phyloP scores from a whole-genome alignment of 148 eudicot species.

The Persicaria tinctoria region DNA sequence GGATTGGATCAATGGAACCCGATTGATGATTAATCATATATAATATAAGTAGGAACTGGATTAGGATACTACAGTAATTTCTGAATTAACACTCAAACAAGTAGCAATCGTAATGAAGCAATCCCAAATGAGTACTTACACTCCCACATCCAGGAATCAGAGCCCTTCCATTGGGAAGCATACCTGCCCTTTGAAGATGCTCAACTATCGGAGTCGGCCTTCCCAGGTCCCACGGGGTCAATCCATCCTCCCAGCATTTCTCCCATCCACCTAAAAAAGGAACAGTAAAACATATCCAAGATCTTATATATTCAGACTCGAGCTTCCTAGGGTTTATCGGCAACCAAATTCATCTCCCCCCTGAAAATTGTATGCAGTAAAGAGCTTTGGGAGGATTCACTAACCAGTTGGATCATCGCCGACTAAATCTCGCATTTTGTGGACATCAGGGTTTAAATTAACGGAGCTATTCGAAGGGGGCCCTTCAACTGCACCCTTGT shows the following conservation, averaged over 20 bases:
- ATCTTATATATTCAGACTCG: not conserved
- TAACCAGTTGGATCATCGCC: constrained; percentile 7
- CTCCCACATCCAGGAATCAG: constrained; percentile 87
- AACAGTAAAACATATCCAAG: not conserved
- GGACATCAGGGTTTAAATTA: not conserved
- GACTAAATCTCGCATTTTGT: constrained; percentile 2
- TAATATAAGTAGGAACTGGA: no score
- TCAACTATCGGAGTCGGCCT: constrained; percentile 65
- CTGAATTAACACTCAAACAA: not conserved
- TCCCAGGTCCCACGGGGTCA: constrained; percentile 88
- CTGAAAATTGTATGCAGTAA: not conserved
- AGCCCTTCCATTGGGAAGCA: constrained; percentile 67
- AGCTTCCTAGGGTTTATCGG: not conserved
- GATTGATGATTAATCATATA: no score
- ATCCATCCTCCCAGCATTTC: constrained; percentile 59
- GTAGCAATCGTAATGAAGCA: not conserved
- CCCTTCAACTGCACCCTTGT: not conserved
- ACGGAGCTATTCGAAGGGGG: not conserved
- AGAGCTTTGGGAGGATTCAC: not conserved
- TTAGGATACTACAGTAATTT: no score
- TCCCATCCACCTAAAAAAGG: constrained; percentile 58
- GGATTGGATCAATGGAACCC: not conserved
- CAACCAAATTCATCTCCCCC: not conserved
- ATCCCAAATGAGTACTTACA: constrained; percentile 31
- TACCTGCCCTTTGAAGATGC: constrained; percentile 44